Conservation (phyloP, 768 basidiomycete genomes). For the Nidularia pulvinata region DNA sequence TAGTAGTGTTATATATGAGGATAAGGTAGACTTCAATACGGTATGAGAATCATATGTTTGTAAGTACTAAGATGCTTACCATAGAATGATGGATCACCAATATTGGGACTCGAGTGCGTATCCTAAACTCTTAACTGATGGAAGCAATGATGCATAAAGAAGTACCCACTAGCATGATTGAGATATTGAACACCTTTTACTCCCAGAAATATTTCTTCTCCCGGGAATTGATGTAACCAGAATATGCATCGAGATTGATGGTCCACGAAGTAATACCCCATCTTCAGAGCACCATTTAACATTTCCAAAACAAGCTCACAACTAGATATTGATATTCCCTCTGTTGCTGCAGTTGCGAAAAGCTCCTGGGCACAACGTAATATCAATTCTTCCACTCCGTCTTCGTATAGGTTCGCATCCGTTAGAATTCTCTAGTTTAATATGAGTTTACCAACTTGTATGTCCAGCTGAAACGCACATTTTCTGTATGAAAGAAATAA, state of each 20-base stretch:
- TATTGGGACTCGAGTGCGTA: conserved; percentile 22
- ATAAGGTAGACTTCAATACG: too few species aligned
- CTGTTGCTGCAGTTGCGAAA: too few species aligned
- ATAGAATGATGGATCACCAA: too few species aligned
- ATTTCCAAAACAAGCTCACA: too few species aligned
- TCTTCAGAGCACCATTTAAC: too few species aligned
- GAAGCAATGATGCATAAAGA: conserved; percentile 25
- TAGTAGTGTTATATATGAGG: neutral
- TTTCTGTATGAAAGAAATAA: conserved; percentile 15
- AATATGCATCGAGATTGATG: conserved; percentile 42
- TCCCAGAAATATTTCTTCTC: too few species aligned
- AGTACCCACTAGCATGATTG: too few species aligned
- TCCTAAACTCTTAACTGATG: conserved; percentile 27
- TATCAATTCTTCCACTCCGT: too few species aligned
- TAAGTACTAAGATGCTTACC: conserved; percentile 45
- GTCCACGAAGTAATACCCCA: conserved; percentile 55
- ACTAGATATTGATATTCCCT: too few species aligned
- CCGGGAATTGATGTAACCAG: conserved; percentile 55
- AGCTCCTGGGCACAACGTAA: too few species aligned
- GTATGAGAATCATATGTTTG: conserved; percentile 5
- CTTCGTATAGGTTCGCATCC: conserved; percentile 20
- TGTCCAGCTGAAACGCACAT: conserved; percentile 4
- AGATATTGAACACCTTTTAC: too few species aligned
- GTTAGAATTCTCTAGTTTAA: conserved; percentile 14
- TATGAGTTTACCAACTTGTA: too few species aligned